Percentiles rank a stretch among this genome's conserved stretches.
Evolutionary conservation across 441 rosid genomes (phyloP).

Genomic region (Erodium texanum): DNA sequence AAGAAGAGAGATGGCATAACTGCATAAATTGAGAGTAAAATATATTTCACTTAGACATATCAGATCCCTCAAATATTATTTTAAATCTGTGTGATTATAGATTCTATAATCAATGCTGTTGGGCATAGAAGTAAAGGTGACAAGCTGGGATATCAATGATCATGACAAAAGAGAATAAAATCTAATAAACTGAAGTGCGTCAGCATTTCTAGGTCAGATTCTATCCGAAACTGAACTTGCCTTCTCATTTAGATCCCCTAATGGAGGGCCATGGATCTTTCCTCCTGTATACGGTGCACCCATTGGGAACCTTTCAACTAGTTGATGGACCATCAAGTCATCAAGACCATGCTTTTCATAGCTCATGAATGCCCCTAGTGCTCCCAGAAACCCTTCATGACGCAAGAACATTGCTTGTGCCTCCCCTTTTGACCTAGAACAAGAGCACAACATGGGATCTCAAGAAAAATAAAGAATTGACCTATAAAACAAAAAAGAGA

Average conservation of each 20-base stretch:
- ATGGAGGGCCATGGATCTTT: slow-evolving; percentile 87
- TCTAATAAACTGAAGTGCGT: slow-evolving; percentile 8
- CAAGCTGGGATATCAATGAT: slow-evolving; percentile 3
- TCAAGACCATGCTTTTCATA: slow-evolving; percentile 93
- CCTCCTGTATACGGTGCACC: slow-evolving; percentile 98
- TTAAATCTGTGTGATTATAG: not conserved
- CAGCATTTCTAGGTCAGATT: slow-evolving; percentile 11
- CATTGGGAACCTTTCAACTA: slow-evolving; percentile 98
- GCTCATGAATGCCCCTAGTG: slow-evolving; percentile 99
- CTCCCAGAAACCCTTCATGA: slow-evolving; percentile 98
- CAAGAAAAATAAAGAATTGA: not conserved
- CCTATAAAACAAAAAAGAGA: not conserved
- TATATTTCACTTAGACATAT: not conserved
- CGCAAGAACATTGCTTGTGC: slow-evolving; percentile 96
- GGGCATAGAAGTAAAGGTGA: not conserved
- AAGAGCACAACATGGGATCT: slow-evolving; percentile 17
- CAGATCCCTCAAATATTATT: not conserved
- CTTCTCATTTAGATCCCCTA: slow-evolving; percentile 92
- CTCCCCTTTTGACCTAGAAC: slow-evolving; percentile 85
- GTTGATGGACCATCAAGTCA: slow-evolving; percentile 91
- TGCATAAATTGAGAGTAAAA: not conserved
- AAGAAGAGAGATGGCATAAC: slow-evolving; percentile 11
- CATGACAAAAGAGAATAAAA: slow-evolving; percentile 2
- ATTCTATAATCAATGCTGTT: not conserved
- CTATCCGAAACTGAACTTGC: slow-evolving; percentile 34